These are phyloP conservation scores for Lentinus brumalis DNA, from an alignment of 768 basidiomycete species.

Conservation along the genomic window DNA sequence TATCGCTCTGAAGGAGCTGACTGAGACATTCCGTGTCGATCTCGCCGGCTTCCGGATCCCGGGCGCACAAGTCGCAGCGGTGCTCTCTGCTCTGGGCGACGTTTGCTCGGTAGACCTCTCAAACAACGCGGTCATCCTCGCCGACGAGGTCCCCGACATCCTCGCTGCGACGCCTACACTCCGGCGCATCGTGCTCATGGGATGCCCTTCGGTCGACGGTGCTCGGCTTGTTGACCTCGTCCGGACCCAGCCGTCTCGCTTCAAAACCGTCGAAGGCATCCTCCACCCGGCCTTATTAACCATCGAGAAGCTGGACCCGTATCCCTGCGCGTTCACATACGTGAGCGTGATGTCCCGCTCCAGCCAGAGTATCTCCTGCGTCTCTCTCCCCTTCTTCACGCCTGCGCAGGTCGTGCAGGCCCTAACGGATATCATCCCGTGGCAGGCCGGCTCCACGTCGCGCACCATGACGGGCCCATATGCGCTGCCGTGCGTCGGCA, in stretches of 20 bases:
- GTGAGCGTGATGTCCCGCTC: not conserved
- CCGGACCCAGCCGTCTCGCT: conserved; percentile 27
- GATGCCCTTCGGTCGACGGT: conserved; percentile 30
- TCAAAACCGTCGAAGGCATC: conserved; percentile 30
- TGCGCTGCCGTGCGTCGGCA: not conserved
- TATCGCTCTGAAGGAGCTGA: conserved; percentile 15
- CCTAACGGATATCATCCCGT: conserved; percentile 13
- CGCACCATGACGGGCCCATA: conserved; percentile 8
- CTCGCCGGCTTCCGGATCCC: conserved; percentile 30
- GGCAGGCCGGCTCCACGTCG: not conserved
- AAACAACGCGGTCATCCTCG: conserved; percentile 27
- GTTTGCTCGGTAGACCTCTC: conserved; percentile 32
- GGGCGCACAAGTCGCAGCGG: conserved; percentile 24
- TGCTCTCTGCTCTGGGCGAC: conserved; percentile 14
- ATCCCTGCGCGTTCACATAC: conserved; percentile 27
- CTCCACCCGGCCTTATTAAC: conserved; percentile 29
- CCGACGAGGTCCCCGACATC: conserved; percentile 26
- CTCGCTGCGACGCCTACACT: conserved; percentile 27
- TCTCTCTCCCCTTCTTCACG: conserved; percentile 32
- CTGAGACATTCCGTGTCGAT: conserved; percentile 23
- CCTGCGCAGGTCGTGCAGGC: conserved; percentile 31
- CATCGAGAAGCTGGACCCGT: conserved; percentile 4
- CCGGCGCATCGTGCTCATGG: conserved; percentile 28
- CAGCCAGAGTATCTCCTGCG: not conserved
- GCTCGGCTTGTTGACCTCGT: conserved; percentile 28